Conservation (phyloP, 257 asterid species). For the Solanum clarkiae region DNA sequence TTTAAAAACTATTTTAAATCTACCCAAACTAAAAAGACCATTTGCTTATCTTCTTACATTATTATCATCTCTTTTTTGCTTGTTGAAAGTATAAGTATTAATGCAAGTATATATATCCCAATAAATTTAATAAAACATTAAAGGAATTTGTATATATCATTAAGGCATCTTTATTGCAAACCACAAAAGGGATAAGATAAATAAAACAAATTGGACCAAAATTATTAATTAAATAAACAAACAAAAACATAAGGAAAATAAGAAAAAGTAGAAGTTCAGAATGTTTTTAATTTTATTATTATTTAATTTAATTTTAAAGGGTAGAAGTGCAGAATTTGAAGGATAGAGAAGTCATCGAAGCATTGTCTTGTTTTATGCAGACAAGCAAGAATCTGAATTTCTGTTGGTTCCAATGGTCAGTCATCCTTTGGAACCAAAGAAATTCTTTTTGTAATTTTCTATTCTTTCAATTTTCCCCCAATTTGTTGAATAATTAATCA, state of each 20-base stretch:
- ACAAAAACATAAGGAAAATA: not conserved
- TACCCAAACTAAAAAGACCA: not conserved
- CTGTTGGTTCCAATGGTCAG: conserved; percentile 20
- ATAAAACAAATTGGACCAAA: not conserved
- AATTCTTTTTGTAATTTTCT: conserved; percentile 4
- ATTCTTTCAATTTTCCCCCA: not conserved
- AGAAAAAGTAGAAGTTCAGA: not conserved
- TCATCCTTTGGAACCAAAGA: conserved; percentile 7
- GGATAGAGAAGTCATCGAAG: not conserved
- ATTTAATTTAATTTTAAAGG: not conserved
- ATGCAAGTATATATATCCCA: not conserved
- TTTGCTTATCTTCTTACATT: not conserved
- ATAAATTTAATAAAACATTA: not conserved
- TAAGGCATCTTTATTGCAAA: not conserved
- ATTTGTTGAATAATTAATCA: not conserved
- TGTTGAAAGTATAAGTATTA: not conserved
- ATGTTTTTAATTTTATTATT: not conserved
- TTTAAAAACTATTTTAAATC: not conserved
- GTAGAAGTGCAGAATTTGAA: not conserved
- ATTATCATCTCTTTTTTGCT: not conserved
- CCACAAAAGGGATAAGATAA: not conserved
- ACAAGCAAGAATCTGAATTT: conserved; percentile 8
- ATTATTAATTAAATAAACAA: not conserved
- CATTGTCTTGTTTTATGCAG: not conserved
- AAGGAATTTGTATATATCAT: not conserved